These are phyloP conservation scores for Boletus mariae DNA, from an alignment of 1,284 basidiomycete species.

Conservation along the genomic window DNA sequence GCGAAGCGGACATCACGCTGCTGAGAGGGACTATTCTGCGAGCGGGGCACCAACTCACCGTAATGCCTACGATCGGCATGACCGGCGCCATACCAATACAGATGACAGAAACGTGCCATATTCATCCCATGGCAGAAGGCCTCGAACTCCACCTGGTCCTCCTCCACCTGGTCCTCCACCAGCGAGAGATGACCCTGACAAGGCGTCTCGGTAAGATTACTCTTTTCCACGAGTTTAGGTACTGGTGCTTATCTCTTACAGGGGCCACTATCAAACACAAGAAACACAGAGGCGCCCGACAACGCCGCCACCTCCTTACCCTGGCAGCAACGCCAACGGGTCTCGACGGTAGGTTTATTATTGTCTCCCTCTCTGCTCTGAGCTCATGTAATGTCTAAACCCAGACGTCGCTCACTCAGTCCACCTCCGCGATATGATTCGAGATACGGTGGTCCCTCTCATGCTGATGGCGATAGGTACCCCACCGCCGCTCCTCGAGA, in stretches of 20 bases:
- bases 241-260: conserved; percentile 20
- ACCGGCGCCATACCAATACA: conserved; percentile 40
- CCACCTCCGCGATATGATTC: conserved; percentile 51
- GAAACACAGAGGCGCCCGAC: conserved; percentile 52
- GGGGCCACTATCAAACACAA: conserved; percentile 44
- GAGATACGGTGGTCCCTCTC: conserved; percentile 33
- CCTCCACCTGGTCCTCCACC: conserved; percentile 17
- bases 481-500: conserved; percentile 38
- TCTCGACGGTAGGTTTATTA: conserved; percentile 46
- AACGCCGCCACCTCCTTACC: conserved; percentile 54
- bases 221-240: neutral
- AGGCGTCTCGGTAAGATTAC: conserved; percentile 45
- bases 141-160: conserved; percentile 46
- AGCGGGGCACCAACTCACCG: conserved; percentile 47
- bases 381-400: neutral
- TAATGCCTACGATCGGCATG: conserved; percentile 58
- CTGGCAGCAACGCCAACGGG: conserved; percentile 37
- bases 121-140: conserved; percentile 34
- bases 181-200: conserved; percentile 49
- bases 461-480: conserved; percentile 43
- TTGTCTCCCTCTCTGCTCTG: neutral
- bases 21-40: conserved; percentile 48
- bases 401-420: conserved; percentile 71
- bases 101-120: conserved; percentile 28
- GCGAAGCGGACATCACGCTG: conserved; percentile 32